Percentiles rank a stretch among this genome's conserved stretches.
Evolutionary conservation across 371 early-diverging fungal species (phyloP).

Genomic region (Mortierella sp.): DNA sequence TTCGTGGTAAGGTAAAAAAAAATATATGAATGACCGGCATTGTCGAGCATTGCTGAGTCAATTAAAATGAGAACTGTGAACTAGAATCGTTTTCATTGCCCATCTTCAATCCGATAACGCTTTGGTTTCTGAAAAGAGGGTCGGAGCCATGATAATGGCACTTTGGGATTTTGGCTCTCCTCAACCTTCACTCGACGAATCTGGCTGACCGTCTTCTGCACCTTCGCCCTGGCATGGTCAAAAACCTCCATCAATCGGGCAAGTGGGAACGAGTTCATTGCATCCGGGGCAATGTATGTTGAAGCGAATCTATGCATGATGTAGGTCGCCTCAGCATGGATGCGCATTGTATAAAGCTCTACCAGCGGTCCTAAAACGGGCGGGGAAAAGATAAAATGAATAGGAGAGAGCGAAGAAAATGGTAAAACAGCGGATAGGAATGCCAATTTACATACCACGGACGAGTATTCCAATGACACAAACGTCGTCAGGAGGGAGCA

Average conservation of each 20-base stretch:
- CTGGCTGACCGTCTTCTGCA: slow-evolving; percentile 23
- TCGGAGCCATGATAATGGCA: slow-evolving; percentile 33
- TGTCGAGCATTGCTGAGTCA: too few relatives aligned
- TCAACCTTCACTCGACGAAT: slow-evolving; percentile 36
- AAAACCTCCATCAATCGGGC: slow-evolving; percentile 30
- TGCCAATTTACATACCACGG: slow-evolving; percentile 33
- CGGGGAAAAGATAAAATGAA: not conserved
- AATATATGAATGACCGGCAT: too few relatives aligned
- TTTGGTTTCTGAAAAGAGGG: slow-evolving; percentile 35
- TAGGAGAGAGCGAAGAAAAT: not conserved
- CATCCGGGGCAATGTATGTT: slow-evolving; percentile 19
- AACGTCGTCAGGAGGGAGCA: slow-evolving; percentile 26
- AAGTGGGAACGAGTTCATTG: slow-evolving; percentile 35
- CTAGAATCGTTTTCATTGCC: too few relatives aligned
- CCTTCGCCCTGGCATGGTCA: slow-evolving; percentile 19
- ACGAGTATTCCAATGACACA: slow-evolving; percentile 28
- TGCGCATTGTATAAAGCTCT: slow-evolving; percentile 29
- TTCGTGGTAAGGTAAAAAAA: not conserved
- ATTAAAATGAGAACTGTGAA: too few relatives aligned
- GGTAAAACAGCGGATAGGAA: too few relatives aligned
- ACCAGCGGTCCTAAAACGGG: slow-evolving; percentile 24
- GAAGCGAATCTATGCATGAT: slow-evolving; percentile 31
- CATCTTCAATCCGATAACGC: slow-evolving; percentile 24
- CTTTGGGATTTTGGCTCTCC: slow-evolving; percentile 21
- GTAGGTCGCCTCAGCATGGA: slow-evolving; percentile 29